Conservation (phyloP, 345 rosid species). For the Eucalyptus sideroxylon region DNA sequence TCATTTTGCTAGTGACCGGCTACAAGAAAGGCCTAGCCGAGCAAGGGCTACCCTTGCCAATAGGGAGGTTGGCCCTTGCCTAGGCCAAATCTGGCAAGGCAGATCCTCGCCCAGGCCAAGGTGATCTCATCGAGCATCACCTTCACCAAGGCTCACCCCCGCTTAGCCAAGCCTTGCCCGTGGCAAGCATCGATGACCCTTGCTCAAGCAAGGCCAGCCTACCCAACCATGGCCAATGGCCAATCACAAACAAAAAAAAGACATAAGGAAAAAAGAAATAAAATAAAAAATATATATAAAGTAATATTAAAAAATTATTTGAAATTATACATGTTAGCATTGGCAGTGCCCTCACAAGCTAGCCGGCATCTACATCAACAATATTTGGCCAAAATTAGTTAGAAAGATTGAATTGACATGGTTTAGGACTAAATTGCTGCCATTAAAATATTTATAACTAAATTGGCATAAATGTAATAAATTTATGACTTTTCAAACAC, state of each 20-base stretch:
- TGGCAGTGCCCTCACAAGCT: rapidly evolving
- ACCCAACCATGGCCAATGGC: background rate
- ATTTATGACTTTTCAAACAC: background rate
- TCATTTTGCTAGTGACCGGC: background rate
- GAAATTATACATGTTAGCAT: too few species aligned
- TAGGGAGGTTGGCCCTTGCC: background rate
- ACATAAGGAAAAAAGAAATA: too few species aligned
- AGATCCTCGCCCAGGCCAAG: background rate
- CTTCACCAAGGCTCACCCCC: background rate
- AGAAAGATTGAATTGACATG: too few species aligned
- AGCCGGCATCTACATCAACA: background rate
- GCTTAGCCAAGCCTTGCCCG: rapidly evolving
- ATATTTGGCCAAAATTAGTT: background rate
- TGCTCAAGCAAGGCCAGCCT: background rate
- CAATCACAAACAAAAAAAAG: background rate
- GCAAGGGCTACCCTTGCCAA: background rate
- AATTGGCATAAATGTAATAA: too few species aligned
- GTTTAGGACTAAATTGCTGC: background rate
- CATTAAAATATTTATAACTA: background rate
- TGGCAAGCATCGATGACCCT: too few species aligned
- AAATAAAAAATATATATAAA: too few species aligned
- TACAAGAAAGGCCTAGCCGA: background rate
- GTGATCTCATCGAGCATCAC: background rate
- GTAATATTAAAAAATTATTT: too few species aligned
- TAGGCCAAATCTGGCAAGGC: background rate